A percentile compares a stretch with the other conserved stretches of the same genome.
phyloP scores from a whole-genome alignment of 108 stramenopile species.

The Pseudonitzschia pungens region DNA sequence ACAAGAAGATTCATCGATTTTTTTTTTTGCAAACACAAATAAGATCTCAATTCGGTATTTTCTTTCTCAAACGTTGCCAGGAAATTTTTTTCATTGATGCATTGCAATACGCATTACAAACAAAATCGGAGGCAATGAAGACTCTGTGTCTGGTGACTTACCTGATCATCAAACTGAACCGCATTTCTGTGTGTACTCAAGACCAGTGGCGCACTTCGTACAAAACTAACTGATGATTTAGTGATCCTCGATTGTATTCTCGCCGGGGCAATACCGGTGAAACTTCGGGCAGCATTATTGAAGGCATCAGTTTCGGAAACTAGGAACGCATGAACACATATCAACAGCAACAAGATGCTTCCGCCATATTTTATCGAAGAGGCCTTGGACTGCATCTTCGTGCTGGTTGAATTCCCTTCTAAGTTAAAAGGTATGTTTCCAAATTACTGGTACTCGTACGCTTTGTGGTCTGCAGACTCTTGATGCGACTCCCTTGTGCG shows the following conservation, averaged over 20 bases:
- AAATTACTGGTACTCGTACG: no score
- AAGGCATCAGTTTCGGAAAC: slow-evolving; percentile 4
- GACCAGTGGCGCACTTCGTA: slow-evolving; percentile 5
- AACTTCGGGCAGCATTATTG: slow-evolving; percentile 9
- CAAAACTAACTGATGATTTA: background rate
- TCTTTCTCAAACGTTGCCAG: background rate
- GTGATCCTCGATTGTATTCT: background rate
- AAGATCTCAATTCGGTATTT: background rate
- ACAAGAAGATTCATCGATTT: background rate
- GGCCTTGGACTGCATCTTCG: background rate
- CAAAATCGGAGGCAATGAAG: background rate
- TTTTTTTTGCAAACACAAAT: background rate
- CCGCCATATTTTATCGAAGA: background rate
- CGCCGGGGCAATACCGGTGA: background rate
- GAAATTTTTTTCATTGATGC: background rate
- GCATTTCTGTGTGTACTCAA: slow-evolving; percentile 8
- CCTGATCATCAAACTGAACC: slow-evolving; percentile 13
- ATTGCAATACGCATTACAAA: background rate
- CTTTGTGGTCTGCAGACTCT: background rate
- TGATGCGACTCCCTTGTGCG: background rate
- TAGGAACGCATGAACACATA: slow-evolving; percentile 2
- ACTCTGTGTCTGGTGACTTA: background rate
- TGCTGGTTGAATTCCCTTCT: background rate
- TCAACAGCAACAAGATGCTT: background rate
- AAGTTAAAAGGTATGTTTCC: no score